These are phyloP conservation scores for Ashbya aceris DNA, from an alignment of 1,139 yeast genomes.

Conservation along the genomic window DNA sequence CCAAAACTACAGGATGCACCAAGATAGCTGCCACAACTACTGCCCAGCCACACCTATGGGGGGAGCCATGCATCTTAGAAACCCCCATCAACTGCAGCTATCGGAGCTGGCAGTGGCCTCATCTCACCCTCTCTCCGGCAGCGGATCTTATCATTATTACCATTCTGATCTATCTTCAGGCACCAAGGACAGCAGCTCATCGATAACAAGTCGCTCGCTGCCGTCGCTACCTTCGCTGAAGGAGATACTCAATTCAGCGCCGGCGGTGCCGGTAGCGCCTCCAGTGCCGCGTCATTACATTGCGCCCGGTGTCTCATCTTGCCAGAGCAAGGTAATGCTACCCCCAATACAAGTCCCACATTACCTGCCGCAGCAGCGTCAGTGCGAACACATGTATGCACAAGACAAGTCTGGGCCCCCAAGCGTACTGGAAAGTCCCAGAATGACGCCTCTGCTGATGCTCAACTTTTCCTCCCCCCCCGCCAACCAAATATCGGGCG, in stretches of 20 bases:
- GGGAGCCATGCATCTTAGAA: too few relatives aligned
- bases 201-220: not conserved
- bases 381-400: not conserved
- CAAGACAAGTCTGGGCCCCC: not conserved
- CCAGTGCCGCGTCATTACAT: not conserved
- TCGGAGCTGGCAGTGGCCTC: too few relatives aligned
- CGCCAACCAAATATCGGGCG: not conserved
- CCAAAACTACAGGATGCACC: too few relatives aligned
- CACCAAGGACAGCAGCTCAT: not conserved
- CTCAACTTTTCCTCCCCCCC: not conserved
- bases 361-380: not conserved
- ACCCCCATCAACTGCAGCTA: too few relatives aligned
- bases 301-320: not conserved
- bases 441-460: not conserved
- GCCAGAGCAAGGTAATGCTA: not conserved
- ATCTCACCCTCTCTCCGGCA: too few relatives aligned
- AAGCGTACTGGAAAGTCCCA: not conserved
- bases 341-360: not conserved
- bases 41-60: too few relatives aligned
- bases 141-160: too few relatives aligned
- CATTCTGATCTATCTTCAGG: too few relatives aligned
- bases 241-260: not conserved
- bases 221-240: slow-evolving; percentile 3
- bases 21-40: too few relatives aligned
- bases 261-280: not conserved